A percentile compares a stretch with the other conserved stretches of the same genome.
Conservation (phyloP, 371 early-diverging fungal genomes). For the Chytridium lagenaria region DNA sequence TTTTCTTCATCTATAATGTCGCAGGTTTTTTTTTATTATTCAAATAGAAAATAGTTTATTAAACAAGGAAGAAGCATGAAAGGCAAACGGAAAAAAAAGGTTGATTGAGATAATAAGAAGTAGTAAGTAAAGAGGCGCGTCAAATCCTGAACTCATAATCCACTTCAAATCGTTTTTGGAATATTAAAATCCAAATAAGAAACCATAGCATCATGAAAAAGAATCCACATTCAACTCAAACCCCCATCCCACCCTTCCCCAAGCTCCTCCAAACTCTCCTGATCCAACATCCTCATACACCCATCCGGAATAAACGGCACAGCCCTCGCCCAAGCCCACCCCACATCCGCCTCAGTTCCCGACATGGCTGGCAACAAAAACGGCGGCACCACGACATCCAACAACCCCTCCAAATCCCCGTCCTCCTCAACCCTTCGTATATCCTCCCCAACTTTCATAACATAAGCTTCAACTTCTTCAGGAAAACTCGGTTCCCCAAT, state of each 20-base stretch:
- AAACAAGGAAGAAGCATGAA: too few species aligned
- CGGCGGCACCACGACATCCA: constrained; percentile 3
- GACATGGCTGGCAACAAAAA: neutral
- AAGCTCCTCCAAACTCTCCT: constrained; percentile 11
- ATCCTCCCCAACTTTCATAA: constrained; percentile 44
- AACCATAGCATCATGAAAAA: too few species aligned
- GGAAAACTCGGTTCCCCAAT: constrained; percentile 74
- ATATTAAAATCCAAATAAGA: too few species aligned
- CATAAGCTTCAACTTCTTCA: constrained; percentile 74
- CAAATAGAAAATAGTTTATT: too few species aligned
- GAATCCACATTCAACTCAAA: constrained; percentile 56
- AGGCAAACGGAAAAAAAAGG: too few species aligned
- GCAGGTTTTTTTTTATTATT: too few species aligned
- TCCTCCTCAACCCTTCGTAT: neutral
- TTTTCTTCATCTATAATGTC: too few species aligned
- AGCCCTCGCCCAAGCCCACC: constrained; percentile 4
- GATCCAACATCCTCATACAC: constrained; percentile 27
- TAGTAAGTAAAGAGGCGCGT: too few species aligned
- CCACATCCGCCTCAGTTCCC: constrained; percentile 17
- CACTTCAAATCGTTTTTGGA: too few species aligned
- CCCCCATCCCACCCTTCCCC: constrained; percentile 17
- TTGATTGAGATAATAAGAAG: too few species aligned
- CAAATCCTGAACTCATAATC: too few species aligned
- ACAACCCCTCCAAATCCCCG: neutral
- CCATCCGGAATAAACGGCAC: constrained; percentile 29